Base-by-base conservation (phyloP, 805 yeast species). In the Starmerella vaccinii region DNA sequence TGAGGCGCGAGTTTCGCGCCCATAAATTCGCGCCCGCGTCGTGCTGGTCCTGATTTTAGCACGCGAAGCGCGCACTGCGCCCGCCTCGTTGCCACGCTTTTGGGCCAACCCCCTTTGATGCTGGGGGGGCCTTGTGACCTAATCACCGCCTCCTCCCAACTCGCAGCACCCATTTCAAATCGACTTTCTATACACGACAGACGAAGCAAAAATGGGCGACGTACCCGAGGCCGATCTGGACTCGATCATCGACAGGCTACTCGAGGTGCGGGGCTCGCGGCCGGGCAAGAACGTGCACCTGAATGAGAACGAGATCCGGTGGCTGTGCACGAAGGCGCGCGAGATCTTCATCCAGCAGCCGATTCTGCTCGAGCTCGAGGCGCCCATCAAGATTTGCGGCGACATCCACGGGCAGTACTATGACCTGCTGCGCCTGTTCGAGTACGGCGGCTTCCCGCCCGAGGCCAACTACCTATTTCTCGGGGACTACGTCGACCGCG, bases 371-470 rank as follows among this genome's bases (percentile, higher is more conserved):
- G 98, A 90, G 68, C 76, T 90, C 60, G 97, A 92, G 70, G 97
- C 98, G 19, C 98, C 98, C 51, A 90, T 90, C 63, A 89, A 88
- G 66, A 66, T 67, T 48, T 88, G 96, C 72, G 98, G 98, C 69
- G 98, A 90, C 69, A 92, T 90, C 64, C 98, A 90, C 69, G 98
- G 98, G 51, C 98, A 90, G 71, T 90, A 92, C 71, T 90, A 90
- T 66, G 98, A 90, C 70, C 78, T 90, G 62, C 76, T 90, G 67
- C 83, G 98, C 70, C 77, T 90, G 62, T 90, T 90, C 64, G 97
- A 92, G 73, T 90, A 90, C 65, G 97, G 98, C 62, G 98, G 97
- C 2, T 90, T 92, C 76, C 98, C 98, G 1, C 98, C 98, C 12
- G 97, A 92, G 68, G 95, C 97, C 18, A 90, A 90, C 73, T 90